Evolutionary conservation across 2,329 filamentous ascomycete species (phyloP), one percentile per base, ranked within the genome.

Genomic region (Diaporthe sp.): DNA sequence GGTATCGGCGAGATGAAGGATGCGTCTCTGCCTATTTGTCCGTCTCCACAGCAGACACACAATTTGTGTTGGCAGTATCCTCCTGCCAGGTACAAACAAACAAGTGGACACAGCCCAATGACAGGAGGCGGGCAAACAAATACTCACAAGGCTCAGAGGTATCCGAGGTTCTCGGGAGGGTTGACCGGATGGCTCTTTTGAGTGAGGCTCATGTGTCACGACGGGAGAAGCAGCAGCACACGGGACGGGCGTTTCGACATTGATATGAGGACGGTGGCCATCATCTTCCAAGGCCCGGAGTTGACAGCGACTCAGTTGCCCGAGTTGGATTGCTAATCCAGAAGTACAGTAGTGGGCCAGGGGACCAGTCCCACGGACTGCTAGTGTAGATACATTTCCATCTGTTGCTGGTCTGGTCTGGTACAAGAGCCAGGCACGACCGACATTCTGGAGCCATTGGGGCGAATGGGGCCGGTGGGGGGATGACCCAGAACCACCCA

Each of bases 241-340:
- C 9, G 42, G 42, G 61, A 51, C 44, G 46, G 19, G 31, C 19
- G 44, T 39, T 67, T 67, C 61, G 61, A 67, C 44, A 34, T 28
- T 53, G 46, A 53, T 42, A 42, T 68, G 34, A 25, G 19, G 34
- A 34, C 34, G 17, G 28, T n/a, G 31, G 19, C 19, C 17, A 8
- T 25, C 17, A 8, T 25, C 9, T 13, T 42, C 22, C 62, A 10
- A 12, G 62, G 44, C 44, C 53, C 28, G 31, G 61, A 51, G 46
- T 44, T 51, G 46, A 15, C 28, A 39, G 17, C 44, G 62, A 51
- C 31, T 49, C 44, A 49, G 6, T n/a, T 37, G 19, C 10, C 17
- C 61, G 34, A 51, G 62, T 15, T 51, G 65, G 65, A 68, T 68
- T 68, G 46, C 46, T 68, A 68, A 53, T 68, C 65, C 46, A 53